Evolutionary conservation across 2,329 filamentous ascomycete genomes (phyloP), one percentile per base, ranked within the genome.

Genomic region (Xylariaceae sp.): DNA sequence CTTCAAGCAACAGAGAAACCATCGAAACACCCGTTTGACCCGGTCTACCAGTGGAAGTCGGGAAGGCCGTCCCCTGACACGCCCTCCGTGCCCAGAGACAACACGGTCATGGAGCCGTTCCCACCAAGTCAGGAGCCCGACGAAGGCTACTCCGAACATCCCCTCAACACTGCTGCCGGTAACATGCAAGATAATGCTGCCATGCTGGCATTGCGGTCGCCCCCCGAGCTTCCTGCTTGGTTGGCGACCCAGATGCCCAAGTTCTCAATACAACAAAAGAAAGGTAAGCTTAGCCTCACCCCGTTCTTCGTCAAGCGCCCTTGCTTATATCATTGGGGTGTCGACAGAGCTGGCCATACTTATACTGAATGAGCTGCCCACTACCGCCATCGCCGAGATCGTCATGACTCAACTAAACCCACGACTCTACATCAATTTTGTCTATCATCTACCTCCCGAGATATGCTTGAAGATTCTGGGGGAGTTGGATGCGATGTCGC

Each of bases 391-490:
- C 43, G 81, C 84, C 34, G 74, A 83, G 31, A 85, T 96, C 37
- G 86, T 95, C 32, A 52, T 59, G 50, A 78, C 89, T 38, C 77
- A 83, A 47, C 68, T 95, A 13, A 85, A 82, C 46, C 86, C 88
- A 3, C 75, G 89, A 36, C 80, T 97, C 3, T 89, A 96, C 62
- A 90, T 96, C 65, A 87, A 98, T 64, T 95, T 95, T 38, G 80
- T 95, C 29, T 70, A 78, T 48, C 81, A 87, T 54, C 76, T 98
- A 1, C 92, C 92, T 0, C 80, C 86, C 17, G 92, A 98, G 61
- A 85, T 98, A 53, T 94, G 88, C 44, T 81, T 92, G 31, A 84
- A 94, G 55, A 83, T 97, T 31, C 81, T 98, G 30, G 82, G 84
- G 12, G 92, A 88, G 56, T 80, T 98, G 34, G 85, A 89, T 38